Evolutionary conservation across 441 rosid genomes (phyloP).

Genomic region (Eruca vesicaria): DNA sequence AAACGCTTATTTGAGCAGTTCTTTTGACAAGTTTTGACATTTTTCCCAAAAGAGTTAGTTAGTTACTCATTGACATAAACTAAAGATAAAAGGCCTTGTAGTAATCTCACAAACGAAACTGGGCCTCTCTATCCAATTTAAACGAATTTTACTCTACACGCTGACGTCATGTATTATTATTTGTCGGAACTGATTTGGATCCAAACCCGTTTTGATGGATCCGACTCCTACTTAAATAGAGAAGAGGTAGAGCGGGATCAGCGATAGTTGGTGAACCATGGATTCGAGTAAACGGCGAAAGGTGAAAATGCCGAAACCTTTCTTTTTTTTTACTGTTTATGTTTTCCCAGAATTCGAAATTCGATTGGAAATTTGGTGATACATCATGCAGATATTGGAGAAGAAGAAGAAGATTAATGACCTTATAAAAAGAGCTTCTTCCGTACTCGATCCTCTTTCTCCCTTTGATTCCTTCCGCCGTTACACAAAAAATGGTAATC

Average conservation of each 20-base stretch:
- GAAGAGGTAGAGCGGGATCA: neutral
- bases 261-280: neutral
- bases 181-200: neutral
- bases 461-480: constrained; percentile 56
- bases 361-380: neutral
- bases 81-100: constrained; percentile 1
- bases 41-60: neutral
- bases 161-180: neutral
- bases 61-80: neutral
- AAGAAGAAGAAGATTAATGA: constrained; percentile 58
- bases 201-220: neutral
- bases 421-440: constrained; percentile 60
- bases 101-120: neutral
- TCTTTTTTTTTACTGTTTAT: neutral
- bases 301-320: neutral
- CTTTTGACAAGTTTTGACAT: neutral
- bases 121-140: neutral
- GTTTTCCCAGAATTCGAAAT: neutral
- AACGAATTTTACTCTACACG: neutral
- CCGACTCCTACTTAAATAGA: neutral
- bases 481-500: constrained; percentile 51
- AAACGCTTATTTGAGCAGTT: neutral
- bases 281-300: neutral
- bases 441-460: constrained; percentile 57
- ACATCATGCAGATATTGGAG: constrained; percentile 65